phyloP scores from a whole-genome alignment of 2,329 filamentous ascomycete genomes.

The Orbilia ellipsospora region DNA sequence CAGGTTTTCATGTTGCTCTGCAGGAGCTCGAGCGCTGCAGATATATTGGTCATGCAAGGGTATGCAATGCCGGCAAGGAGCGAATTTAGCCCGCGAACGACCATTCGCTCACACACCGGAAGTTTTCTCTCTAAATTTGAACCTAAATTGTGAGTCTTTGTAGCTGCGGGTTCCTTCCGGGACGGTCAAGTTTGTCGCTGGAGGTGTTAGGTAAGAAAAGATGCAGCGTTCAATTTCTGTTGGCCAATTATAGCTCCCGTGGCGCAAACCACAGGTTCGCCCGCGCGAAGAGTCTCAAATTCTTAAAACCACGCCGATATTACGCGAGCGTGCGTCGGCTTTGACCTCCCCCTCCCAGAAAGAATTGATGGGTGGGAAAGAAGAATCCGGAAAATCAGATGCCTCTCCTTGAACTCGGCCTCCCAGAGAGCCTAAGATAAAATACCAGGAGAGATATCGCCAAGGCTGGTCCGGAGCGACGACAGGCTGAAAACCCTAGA shows the following conservation, averaged over 20 bases:
- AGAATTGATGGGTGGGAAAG: not conserved
- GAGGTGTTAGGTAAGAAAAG: not conserved
- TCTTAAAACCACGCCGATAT: conserved; percentile 32
- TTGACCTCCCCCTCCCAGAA: not conserved
- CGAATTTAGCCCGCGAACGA: conserved; percentile 40
- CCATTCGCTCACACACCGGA: conserved; percentile 12
- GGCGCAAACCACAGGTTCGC: conserved; percentile 20
- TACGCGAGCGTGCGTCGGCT: conserved; percentile 10
- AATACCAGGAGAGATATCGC: not conserved
- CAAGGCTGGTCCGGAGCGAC: not conserved
- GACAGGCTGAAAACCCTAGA: conserved; percentile 7
- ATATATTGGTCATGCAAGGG: conserved; percentile 27
- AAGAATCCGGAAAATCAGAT: conserved; percentile 3
- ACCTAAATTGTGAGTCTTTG: not conserved
- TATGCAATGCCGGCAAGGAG: conserved; percentile 45
- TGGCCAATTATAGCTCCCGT: conserved; percentile 34
- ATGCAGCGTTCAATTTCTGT: conserved; percentile 12
- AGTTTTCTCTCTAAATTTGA: not conserved
- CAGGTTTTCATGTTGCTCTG: conserved; percentile 16
- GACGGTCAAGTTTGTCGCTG: not conserved
- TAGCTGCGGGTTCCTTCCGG: not conserved
- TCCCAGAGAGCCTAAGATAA: no score
- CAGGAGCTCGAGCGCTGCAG: conserved; percentile 38
- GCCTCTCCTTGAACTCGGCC: not conserved
- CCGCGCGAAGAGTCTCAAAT: conserved; percentile 14